Base-by-base conservation (phyloP, 2,329 filamentous ascomycete genomes). In the Microascus cirrosus region DNA sequence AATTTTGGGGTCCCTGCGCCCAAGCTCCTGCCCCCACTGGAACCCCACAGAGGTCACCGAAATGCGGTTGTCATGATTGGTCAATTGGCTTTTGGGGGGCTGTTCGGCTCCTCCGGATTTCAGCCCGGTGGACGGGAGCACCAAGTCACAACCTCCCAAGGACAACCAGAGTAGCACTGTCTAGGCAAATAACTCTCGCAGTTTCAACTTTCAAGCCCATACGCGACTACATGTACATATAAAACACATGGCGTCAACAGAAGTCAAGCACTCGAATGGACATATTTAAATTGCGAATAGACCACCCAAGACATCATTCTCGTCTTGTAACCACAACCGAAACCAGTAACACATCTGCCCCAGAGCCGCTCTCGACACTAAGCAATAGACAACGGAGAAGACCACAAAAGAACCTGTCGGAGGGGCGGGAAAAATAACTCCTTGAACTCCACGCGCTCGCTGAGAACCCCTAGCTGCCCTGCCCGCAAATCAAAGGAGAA, bases 361-460 rank as follows among this genome's bases (percentile, higher is more conserved):
- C n/a, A 11, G 11, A 6, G 45, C 45, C n/a, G 10, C 22, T 12
- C 2, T 1, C n/a, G 24, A 22, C 11, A 50, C 22, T 22, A 24
- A 50, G 20, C 12, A 22, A 22, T 7, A n/a, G 39, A 45, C 39
- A n/a, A 45, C n/a, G 39, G n/a, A 45, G 15, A 45, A 7, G 2
- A 45, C 39, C n/a, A 15, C 39, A 22, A 50, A 50, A 8, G 24
- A 22, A 24, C 45, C 11, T 22, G 45, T n/a, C 39, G n/a, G n/a
- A 6, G 39, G 15, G 2, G 18, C 36, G 39, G 13, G 8, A n/a
- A 50, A 24, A 24, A 45, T n/a, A n/a, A 50, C 45, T 50, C 45
- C 45, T 50, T 20, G 34, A 56, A 56, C 55, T 56, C 55, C 55
- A 35, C 55, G 32, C 55, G 55, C 55, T 56, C 50, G 55, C 55